Conservation (phyloP, 2,329 filamentous ascomycete genomes). For the Xylariaceae sp. region DNA sequence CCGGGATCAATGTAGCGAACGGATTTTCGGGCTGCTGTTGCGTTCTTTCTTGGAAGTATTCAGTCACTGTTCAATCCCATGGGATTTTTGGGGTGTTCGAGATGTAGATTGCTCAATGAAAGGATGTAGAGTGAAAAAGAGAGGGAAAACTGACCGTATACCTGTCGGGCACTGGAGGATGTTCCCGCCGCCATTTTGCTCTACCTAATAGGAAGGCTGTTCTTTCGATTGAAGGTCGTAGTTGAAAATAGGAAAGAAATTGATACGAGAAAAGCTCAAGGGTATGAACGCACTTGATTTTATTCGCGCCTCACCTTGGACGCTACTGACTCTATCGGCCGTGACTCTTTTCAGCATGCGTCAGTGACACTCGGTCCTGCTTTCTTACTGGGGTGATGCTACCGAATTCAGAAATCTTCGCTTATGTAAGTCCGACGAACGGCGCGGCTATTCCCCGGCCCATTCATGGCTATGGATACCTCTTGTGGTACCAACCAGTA, state of each 20-base stretch:
- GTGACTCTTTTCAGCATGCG: too few relatives aligned
- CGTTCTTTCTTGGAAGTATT: slow-evolving; percentile 63
- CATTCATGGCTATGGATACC: too few relatives aligned
- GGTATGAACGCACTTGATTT: too few relatives aligned
- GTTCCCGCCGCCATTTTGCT: slow-evolving; percentile 21
- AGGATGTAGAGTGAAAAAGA: neutral
- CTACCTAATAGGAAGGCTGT: neutral
- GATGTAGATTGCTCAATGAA: too few relatives aligned
- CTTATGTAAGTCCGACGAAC: slow-evolving; percentile 19
- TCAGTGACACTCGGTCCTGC: neutral
- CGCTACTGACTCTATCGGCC: too few relatives aligned
- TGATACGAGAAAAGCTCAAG: too few relatives aligned
- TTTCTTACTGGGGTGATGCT: neutral
- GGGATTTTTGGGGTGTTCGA: too few relatives aligned
- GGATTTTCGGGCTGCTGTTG: slow-evolving; percentile 83
- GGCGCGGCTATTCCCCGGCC: slow-evolving; percentile 10
- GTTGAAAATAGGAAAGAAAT: too few relatives aligned
- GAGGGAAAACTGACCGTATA: slow-evolving; percentile 29
- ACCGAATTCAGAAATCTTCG: slow-evolving; percentile 8
- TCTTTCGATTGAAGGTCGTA: too few relatives aligned
- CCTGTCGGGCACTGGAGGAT: slow-evolving; percentile 16
- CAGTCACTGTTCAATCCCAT: slow-evolving; percentile 48
- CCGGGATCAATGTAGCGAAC: slow-evolving; percentile 77
- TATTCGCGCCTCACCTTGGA: too few relatives aligned
- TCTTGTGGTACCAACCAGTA: too few relatives aligned